A percentile compares a stretch with the other conserved stretches of the same genome.
Evolutionary conservation across 2,329 filamentous ascomycete species (phyloP).

Genomic region (Microsporum ferrugineum): DNA sequence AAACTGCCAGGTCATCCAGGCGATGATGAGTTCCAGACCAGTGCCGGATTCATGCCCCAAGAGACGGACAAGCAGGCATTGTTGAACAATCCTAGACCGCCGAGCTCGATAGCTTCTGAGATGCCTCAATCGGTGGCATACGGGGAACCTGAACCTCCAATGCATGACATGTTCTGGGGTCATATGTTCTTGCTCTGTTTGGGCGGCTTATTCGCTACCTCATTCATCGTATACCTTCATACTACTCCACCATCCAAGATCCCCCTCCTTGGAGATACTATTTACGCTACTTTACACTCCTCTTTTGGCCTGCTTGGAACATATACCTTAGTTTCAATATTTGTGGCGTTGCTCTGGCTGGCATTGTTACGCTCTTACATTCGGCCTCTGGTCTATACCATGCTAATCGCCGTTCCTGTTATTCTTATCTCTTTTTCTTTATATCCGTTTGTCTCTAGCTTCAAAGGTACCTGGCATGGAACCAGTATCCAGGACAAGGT

Average conservation of each 20-base stretch:
- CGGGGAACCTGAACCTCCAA: conserved; percentile 56
- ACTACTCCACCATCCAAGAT: conserved; percentile 58
- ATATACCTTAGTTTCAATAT: conserved; percentile 79
- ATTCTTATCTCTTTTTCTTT: conserved; percentile 81
- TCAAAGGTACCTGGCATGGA: conserved; percentile 65
- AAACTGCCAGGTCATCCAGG: conserved; percentile 29
- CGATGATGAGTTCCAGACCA: conserved; percentile 28
- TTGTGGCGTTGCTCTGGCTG: conserved; percentile 84
- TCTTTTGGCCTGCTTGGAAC: conserved; percentile 83
- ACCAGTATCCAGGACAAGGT: conserved; percentile 68
- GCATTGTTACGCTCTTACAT: conserved; percentile 80
- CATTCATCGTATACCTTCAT: conserved; percentile 80
- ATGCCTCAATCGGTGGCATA: conserved; percentile 47
- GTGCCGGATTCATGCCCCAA: conserved; percentile 36
- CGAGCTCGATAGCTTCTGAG: conserved; percentile 43
- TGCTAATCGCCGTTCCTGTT: conserved; percentile 72
- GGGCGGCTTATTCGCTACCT: conserved; percentile 75
- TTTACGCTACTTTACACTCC: conserved; percentile 76
- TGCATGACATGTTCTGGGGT: conserved; percentile 84
- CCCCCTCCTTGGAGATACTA: conserved; percentile 70
- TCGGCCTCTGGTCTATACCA: conserved; percentile 65
- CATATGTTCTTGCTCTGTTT: conserved; percentile 78
- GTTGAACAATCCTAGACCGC: conserved; percentile 34
- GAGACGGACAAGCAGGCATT: conserved; percentile 43
- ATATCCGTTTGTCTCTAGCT: conserved; percentile 84